A percentile compares a stretch with the other conserved stretches of the same genome.
phyloP scores from a whole-genome alignment of 495 filamentous ascomycete genomes.

The Aspergillus conjunctus region DNA sequence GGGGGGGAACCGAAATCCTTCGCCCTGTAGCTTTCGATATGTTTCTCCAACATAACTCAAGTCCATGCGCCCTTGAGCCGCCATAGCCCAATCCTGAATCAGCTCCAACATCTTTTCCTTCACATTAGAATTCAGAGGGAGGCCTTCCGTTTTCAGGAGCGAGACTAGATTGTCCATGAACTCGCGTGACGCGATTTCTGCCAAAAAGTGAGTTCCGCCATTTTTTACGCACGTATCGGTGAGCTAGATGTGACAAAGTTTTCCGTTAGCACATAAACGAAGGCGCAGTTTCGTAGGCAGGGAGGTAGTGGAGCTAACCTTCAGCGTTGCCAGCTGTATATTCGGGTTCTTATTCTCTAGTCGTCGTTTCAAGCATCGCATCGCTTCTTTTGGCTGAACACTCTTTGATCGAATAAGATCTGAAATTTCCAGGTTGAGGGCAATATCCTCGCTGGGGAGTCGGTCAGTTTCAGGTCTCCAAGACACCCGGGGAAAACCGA shows the following conservation, averaged over 20 bases:
- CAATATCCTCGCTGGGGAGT: slow-evolving; percentile 81
- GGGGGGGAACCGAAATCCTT: slow-evolving; percentile 89
- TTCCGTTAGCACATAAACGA: slow-evolving; percentile 21
- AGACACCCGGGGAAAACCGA: neutral
- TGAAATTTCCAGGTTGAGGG: slow-evolving; percentile 94
- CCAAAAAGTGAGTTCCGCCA: slow-evolving; percentile 92
- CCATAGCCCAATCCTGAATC: slow-evolving; percentile 91
- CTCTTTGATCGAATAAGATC: slow-evolving; percentile 96
- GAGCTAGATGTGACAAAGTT: slow-evolving; percentile 50
- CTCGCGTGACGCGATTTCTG: slow-evolving; percentile 92
- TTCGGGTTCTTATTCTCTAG: slow-evolving; percentile 97
- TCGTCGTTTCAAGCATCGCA: slow-evolving; percentile 90
- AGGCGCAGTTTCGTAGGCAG: neutral
- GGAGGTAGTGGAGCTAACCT: slow-evolving; percentile 53
- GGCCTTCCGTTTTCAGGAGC: slow-evolving; percentile 76
- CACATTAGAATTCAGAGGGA: slow-evolving; percentile 79
- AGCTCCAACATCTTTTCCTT: slow-evolving; percentile 88
- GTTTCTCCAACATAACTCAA: slow-evolving; percentile 84
- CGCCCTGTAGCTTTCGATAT: slow-evolving; percentile 75
- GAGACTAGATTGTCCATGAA: slow-evolving; percentile 98
- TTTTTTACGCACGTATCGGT: slow-evolving; percentile 99
- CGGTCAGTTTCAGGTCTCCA: slow-evolving; percentile 12
- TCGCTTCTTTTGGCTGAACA: slow-evolving; percentile 94
- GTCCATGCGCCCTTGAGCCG: slow-evolving; percentile 81
- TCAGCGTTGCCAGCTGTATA: slow-evolving; percentile 87